These are phyloP conservation scores for Melastoma malabathricum DNA, from an alignment of 345 rosid genomes.

Conservation along the genomic window DNA sequence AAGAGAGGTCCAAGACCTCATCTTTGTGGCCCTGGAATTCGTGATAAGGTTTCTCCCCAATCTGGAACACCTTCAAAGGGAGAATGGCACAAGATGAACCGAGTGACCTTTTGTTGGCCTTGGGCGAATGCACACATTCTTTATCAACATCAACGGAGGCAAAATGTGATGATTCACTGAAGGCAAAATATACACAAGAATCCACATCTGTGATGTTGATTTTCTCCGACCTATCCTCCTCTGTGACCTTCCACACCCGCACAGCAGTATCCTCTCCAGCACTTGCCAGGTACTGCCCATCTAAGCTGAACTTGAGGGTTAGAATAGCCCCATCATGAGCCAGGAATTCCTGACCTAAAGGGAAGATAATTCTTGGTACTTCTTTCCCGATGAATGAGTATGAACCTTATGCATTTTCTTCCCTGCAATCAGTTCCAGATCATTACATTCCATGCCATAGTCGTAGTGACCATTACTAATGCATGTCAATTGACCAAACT, in stretches of 20 bases:
- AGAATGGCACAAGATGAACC: conserved; percentile 52
- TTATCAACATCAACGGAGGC: conserved; percentile 28
- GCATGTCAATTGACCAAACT: conserved; percentile 25
- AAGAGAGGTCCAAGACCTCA: conserved; percentile 67
- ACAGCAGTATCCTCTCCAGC: conserved; percentile 66
- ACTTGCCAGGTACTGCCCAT: conserved; percentile 61
- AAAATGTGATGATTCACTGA: conserved; percentile 37
- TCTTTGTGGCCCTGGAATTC: conserved; percentile 52
- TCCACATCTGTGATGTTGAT: conserved; percentile 32
- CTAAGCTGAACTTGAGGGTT: conserved; percentile 65
- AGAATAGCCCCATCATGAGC: conserved; percentile 65
- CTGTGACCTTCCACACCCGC: conserved; percentile 59
- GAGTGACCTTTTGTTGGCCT: conserved; percentile 29
- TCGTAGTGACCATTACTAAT: conserved; percentile 19
- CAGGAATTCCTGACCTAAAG: conserved; percentile 60
- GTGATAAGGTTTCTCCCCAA: conserved; percentile 55
- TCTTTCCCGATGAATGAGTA: conserved; percentile 37
- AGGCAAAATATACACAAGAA: conserved; percentile 37
- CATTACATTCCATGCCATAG: conserved; percentile 8
- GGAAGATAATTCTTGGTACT: conserved; percentile 51
- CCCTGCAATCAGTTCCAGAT: conserved; percentile 19
- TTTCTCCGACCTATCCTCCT: conserved; percentile 32
- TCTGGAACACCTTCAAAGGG: conserved; percentile 46
- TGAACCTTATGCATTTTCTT: conserved; percentile 24
- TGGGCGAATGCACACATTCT: conserved; percentile 23